phyloP scores from a whole-genome alignment of 2,329 filamentous ascomycete species.

The Aphanocladium album region DNA sequence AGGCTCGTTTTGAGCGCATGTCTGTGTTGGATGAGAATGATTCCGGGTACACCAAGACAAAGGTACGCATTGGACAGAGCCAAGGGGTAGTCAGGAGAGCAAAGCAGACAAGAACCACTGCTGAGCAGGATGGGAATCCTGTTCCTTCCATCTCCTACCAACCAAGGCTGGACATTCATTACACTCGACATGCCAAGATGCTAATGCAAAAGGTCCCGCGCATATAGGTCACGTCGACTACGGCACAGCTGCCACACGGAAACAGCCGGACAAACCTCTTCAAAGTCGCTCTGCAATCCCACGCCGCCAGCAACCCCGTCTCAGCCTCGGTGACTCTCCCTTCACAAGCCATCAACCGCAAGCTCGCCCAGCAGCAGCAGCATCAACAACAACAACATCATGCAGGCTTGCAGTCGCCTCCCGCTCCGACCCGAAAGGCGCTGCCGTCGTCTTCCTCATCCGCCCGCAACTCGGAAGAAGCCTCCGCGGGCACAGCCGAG shows the following conservation, averaged over 20 bases:
- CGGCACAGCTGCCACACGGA: slow-evolving; percentile 43
- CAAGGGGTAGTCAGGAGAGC: not conserved
- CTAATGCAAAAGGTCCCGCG: not conserved
- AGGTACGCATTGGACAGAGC: slow-evolving; percentile 51
- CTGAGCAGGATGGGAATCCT: not conserved
- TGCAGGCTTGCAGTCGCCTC: slow-evolving; percentile 44
- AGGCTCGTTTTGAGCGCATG: slow-evolving; percentile 84
- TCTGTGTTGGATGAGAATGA: slow-evolving; percentile 88
- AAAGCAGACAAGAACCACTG: not conserved
- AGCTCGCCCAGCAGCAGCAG: slow-evolving; percentile 27
- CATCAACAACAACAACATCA: slow-evolving; percentile 41
- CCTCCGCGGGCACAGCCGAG: slow-evolving; percentile 33
- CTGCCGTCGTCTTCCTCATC: slow-evolving; percentile 20
- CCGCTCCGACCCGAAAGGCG: slow-evolving; percentile 17
- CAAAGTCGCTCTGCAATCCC: slow-evolving; percentile 78
- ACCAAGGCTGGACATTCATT: not conserved
- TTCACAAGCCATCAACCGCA: slow-evolving; percentile 58
- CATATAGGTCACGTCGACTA: slow-evolving; percentile 23
- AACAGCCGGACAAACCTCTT: slow-evolving; percentile 73
- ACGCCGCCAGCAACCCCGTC: slow-evolving; percentile 55
- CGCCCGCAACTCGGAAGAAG: slow-evolving; percentile 44
- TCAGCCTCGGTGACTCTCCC: slow-evolving; percentile 62
- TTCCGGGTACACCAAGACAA: slow-evolving; percentile 63
- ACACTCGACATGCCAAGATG: not conserved
- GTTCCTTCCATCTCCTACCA: not conserved